Evolutionary conservation across 768 basidiomycete species (phyloP).

Genomic region (Cystobasidium ongulense): DNA sequence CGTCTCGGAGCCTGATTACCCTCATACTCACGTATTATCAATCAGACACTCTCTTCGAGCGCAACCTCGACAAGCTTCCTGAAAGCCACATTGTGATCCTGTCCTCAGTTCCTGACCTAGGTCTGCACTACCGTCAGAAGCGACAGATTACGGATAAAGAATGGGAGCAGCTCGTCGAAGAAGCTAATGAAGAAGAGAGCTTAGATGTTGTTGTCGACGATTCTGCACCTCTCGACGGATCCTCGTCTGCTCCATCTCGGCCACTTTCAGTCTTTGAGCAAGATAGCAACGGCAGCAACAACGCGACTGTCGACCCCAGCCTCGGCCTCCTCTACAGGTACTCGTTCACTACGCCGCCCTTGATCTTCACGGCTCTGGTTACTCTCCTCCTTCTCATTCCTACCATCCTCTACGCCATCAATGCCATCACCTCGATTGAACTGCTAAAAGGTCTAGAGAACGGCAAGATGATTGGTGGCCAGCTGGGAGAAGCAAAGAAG

Average conservation of each 20-base stretch:
- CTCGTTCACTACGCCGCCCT: conserved; percentile 6
- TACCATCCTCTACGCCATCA: conserved; percentile 30
- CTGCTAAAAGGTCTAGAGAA: conserved; percentile 36
- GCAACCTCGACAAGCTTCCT: conserved; percentile 6
- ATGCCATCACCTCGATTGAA: conserved; percentile 35
- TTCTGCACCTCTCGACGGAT: background rate
- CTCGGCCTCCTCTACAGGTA: conserved; percentile 16
- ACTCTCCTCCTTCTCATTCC: conserved; percentile 37
- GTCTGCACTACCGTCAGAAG: conserved; percentile 17
- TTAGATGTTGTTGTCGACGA: background rate
- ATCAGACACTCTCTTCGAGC: conserved; percentile 5
- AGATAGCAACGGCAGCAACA: background rate
- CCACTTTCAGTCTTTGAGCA: conserved; percentile 21
- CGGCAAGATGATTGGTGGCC: conserved; percentile 38
- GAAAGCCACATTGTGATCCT: background rate
- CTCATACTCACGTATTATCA: background rate
- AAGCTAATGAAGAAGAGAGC: background rate
- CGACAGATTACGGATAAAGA: conserved; percentile 24
- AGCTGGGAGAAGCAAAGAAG: conserved; percentile 25
- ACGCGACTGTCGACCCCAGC: conserved; percentile 22
- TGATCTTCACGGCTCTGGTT: conserved; percentile 31
- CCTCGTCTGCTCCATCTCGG: background rate
- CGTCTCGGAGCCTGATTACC: background rate
- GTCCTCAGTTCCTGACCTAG: conserved; percentile 20
- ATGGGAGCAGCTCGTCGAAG: conserved; percentile 2